Evolutionary conservation across 2,329 filamentous ascomycete species (phyloP), one percentile per base, ranked within the genome.

Genomic region (Penicillium sp.): DNA sequence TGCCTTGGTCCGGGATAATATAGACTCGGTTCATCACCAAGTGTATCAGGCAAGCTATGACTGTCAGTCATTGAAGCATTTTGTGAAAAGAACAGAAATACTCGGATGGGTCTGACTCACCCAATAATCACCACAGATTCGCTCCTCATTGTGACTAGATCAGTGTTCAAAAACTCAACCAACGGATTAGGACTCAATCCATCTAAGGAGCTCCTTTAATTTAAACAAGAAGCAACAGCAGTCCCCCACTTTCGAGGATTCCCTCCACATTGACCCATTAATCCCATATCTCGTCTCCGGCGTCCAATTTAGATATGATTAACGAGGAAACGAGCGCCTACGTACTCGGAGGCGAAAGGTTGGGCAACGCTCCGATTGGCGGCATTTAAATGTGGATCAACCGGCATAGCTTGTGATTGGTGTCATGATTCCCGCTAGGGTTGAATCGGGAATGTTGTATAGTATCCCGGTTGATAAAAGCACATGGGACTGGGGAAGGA

Each of bases 301-400:
- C 13, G 9, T 40, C 12, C 10, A 41, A 41, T 19, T 12, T 19
- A 19, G 24, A 41, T 41, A 9, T 3, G n/a, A 17, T 26, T 6
- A 28, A 26, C 39, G 22, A n/a, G 38, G 17, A 17, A 29, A 26
- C 22, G n/a, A 26, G 8, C 42, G 26, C 42, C 21, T 44, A 44
- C 35, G 17, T 17, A 17, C 42, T 44, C 31, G 42, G 29, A 17
- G 31, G 10, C 10, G 26, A 32, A 17, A 9, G 19, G 21, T 21
- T 21, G 21, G 21, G 17, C 15, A 13, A 19, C 10, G 9, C 35
- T 48, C 52, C 47, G 51, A 54, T 50, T 54, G 53, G 53, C 50
- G 46, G 53, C 50, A 54, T 54, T 45, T 2, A 13, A 13, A 3
- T 40, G 8, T 40, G 44, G 32, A 15, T 3, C 4, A 1, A 7